Base-by-base conservation (phyloP, 805 yeast genomes). In the Candida railenensis region DNA sequence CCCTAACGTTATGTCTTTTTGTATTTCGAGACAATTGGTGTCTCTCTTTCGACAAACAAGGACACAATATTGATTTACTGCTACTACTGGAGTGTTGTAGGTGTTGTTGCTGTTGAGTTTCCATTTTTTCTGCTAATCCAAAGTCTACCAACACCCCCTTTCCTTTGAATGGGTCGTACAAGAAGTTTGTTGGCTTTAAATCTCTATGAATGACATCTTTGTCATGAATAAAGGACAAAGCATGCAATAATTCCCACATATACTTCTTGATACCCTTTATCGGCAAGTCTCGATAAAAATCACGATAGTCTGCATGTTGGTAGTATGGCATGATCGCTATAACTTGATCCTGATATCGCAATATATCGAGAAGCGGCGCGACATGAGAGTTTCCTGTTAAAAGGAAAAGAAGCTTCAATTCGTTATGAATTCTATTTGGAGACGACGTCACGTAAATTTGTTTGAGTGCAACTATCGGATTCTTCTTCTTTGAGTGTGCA, bases 371-470 rank as follows among this genome's bases (percentile, higher is more conserved):
- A 44, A 94, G 69, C 1, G 97, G 96, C 1, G 96, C 96, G 25
- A 94, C 89, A 51, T 84, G 81, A 0, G 79, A 73, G 51, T 85
- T 82, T 0, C 88, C 88, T 5, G 84, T 75, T 43, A 89, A 65
- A 50, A 76, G 77, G 59, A 86, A 85, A 28, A 94, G 73, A 40
- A 94, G 69, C 52, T 85, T 85, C 52, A 94, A 76, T 64, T 94
- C 99, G 62, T 91, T 91, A 55, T 80, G 82, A 38, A 94, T 92
- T 65, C 99, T 78, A 51, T 82, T 84, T 0, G 98, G 97, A 5
- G 97, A 89, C 1, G 97, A 88, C 0, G 99, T 94, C 18, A 91
- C 98, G 63, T 92, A 91, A 40, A 94, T 89, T 58, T 94, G 81
- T 62, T 94, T 94, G 54, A 94, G 72, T 1, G 99, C 99, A 47